A percentile compares a stretch with the other conserved stretches of the same genome.
Conservation (phyloP, 1,139 yeast species). For the Yamadazyma friedrichii region DNA sequence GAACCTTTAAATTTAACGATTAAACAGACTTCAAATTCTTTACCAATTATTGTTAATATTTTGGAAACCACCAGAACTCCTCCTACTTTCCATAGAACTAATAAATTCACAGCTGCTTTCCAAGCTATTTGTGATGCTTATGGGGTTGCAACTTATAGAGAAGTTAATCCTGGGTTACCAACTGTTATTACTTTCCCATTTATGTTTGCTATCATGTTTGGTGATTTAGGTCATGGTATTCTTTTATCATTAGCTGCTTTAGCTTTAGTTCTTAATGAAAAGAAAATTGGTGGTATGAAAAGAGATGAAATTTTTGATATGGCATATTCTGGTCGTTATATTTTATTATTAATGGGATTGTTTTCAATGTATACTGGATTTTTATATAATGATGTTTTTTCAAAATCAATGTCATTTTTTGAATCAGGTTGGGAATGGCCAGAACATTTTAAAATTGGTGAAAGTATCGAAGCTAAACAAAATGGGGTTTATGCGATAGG, state of each 20-base stretch:
- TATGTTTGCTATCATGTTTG: conserved; percentile 87
- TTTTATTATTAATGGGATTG: conserved; percentile 68
- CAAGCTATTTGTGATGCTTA: conserved; percentile 79
- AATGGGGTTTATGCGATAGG: conserved; percentile 67
- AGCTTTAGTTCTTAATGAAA: conserved; percentile 60
- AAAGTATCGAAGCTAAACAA: conserved; percentile 49
- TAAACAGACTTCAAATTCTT: conserved; percentile 34
- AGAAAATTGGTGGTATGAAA: conserved; percentile 55
- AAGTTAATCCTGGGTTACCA: conserved; percentile 78
- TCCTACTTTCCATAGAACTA: conserved; percentile 76
- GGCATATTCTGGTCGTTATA: conserved; percentile 78
- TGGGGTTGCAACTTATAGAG: conserved; percentile 75
- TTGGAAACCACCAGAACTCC: conserved; percentile 68
- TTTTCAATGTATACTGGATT: conserved; percentile 81
- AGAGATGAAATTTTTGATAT: conserved; percentile 79
- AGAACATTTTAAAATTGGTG: conserved; percentile 54
- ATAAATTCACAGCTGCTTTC: conserved; percentile 74
- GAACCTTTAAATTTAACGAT: conserved; percentile 34
- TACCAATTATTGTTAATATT: conserved; percentile 70
- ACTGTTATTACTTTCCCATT: conserved; percentile 81
- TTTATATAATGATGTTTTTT: conserved; percentile 73
- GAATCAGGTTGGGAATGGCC: conserved; percentile 80
- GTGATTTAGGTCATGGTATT: conserved; percentile 82
- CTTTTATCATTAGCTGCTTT: conserved; percentile 61
- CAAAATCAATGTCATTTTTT: conserved; percentile 73